Base-by-base conservation (phyloP, 768 basidiomycete species). In the Rhodotorula diobovata region DNA sequence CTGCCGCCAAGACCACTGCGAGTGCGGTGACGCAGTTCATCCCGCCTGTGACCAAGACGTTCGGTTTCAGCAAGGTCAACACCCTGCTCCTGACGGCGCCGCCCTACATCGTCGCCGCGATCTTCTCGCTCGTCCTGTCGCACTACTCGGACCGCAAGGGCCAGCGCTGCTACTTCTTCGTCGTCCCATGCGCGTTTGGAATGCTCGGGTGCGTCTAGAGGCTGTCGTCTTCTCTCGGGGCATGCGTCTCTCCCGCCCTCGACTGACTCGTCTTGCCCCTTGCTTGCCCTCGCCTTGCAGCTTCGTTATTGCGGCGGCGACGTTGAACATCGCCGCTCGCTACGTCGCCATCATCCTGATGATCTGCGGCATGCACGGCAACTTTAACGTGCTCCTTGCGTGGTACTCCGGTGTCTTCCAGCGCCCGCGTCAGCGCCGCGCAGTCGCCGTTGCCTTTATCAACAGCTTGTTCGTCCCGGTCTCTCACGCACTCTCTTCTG, bases 311-410 rank as follows among this genome's bases (percentile, higher is more conserved):
- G 76, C 76, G 16, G 71, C 71, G 0, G 45, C 28, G 5, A 57
- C 64, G 8, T 23, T 28, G 28, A 57, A 7, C 39, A 76, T 74
- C 14, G 78, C 63, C 2, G 70, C 76, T 1, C 66, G 78, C 51
- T 79, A 79, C 70, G 63, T 76, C 63, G 67, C 76, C 21, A 51
- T 78, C 20, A 75, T 79, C 69, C 55, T 79, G 35, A 70, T 77
- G 66, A 35, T 77, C 28, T 76, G 72, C n/a, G 78, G 78, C 21
- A 28, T 37, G 8, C 57, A 58, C 39, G 57, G 76, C 23, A 70
- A 70, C 8, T 78, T 71, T 73, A 76, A 78, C 61, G 66, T 76
- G 48, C 63, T 65, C n/a, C 61, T 73, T 7, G 78, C 78, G 15
- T 78, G 78, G 78, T 77, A 73, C 61, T 65, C 62, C 2, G 74